Evolutionary conservation across 2,329 filamentous ascomycete genomes (phyloP), one percentile per base, ranked within the genome.

Genomic region (Penicillium sp.): DNA sequence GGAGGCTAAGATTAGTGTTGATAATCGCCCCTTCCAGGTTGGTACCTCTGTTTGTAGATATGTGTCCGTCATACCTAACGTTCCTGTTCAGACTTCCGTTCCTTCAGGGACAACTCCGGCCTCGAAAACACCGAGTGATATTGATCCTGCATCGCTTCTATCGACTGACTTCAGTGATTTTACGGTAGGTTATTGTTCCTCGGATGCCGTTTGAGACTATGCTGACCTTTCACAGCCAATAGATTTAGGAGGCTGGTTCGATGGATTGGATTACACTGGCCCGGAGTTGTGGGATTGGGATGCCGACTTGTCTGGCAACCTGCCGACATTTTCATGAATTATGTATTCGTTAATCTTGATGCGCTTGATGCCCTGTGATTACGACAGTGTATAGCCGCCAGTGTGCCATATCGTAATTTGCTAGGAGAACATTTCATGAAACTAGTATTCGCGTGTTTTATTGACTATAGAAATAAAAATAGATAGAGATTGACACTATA

Each of bases 231-330:
- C 9, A 3, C 46, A 71, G 68, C 58, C 69, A 18, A 55, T 70
- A 31, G 69, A 70, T 45, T 56, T 71, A 41, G 66, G 64, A 4
- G 67, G 60, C n/a, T 63, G 70, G 52, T 66, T 71, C 41, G 68
- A 71, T 37, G 55, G 60, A 6, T 50, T 62, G 1, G 67, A 72
- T 45, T 60, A 64, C 16, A 61, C 60, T 7, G 58, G 61, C 10
- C 61, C 60, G 5, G 68, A 64, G 23, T 27, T 67, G 8, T 71
- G 68, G 68, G 64, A 69, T 46, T 71, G 68, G 68, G 62, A 69
- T 50, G 58, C 58, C 2, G 59, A 64, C 7, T 60, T 70, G 18
- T 61, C 70, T 39, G 46, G 23, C 3, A 58, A 40, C 31, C 38
- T 65, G 23, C 62, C 60, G 4, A 32, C 41, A 13, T 50, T 57